These are phyloP conservation scores for Boletellus emodensis DNA, from an alignment of 768 basidiomycete genomes.

Conservation along the genomic window DNA sequence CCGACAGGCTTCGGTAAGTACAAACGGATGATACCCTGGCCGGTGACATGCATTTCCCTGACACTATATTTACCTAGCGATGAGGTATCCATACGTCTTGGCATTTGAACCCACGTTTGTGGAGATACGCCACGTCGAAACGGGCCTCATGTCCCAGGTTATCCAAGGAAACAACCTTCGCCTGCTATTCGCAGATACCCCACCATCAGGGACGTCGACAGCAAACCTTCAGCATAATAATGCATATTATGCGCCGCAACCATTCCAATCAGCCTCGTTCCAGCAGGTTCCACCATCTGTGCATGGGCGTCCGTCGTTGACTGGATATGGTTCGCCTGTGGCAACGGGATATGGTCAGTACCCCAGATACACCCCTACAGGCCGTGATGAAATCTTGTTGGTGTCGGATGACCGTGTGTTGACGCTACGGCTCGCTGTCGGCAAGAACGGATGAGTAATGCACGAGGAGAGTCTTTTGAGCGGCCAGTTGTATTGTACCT, in stretches of 20 bases:
- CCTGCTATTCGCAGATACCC: conserved; percentile 89
- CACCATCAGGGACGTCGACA: conserved; percentile 74
- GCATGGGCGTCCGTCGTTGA: conserved; percentile 26
- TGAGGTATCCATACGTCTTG: conserved; percentile 94
- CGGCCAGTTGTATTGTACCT: conserved; percentile 6
- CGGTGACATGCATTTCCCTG: conserved; percentile 2
- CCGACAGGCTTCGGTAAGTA: conserved; percentile 91
- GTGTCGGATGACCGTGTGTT: conserved; percentile 86
- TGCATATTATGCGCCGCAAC: conserved; percentile 30
- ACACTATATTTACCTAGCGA: conserved; percentile 47
- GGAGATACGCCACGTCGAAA: conserved; percentile 94
- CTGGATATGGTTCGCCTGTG: conserved; percentile 24
- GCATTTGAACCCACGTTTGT: conserved; percentile 97
- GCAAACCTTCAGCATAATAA: conserved; percentile 38
- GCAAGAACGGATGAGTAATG: conserved; percentile 11
- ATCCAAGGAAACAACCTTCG: conserved; percentile 91
- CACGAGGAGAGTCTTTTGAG: not conserved
- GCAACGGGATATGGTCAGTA: conserved; percentile 38
- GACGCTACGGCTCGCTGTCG: conserved; percentile 52
- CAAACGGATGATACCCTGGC: not conserved
- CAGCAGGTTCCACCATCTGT: conserved; percentile 24
- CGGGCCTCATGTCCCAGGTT: conserved; percentile 87
- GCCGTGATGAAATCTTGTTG: conserved; percentile 82
- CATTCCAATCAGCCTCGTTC: conserved; percentile 32
- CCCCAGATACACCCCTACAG: conserved; percentile 46